Evolutionary conservation across 441 rosid species (phyloP).

Genomic region (Euphorbia corollata): DNA sequence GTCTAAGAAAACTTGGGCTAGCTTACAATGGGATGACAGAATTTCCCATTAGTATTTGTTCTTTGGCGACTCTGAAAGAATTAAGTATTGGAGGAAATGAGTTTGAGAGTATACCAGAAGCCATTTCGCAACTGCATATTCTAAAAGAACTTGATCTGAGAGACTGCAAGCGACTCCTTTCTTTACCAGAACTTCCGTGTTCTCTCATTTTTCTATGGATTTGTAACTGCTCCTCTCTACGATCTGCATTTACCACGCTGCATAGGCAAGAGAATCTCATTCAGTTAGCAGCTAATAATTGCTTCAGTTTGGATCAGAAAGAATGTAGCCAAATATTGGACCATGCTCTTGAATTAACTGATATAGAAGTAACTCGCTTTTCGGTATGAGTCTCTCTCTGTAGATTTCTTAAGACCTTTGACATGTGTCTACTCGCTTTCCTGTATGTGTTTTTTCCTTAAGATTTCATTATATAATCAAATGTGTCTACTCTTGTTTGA

Average conservation of each 20-base stretch:
- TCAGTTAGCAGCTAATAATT: background rate
- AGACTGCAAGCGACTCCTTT: background rate
- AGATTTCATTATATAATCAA: background rate
- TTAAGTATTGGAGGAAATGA: background rate
- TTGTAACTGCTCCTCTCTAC: background rate
- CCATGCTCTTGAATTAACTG: background rate
- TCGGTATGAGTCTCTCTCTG: background rate
- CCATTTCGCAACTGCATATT: background rate
- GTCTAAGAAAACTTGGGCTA: background rate
- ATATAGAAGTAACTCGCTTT: background rate
- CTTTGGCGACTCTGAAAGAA: background rate
- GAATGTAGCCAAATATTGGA: background rate
- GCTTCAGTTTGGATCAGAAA: background rate
- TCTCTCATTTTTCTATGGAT: background rate
- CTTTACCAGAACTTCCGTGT: slow-evolving; percentile 7
- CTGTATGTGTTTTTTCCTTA: background rate
- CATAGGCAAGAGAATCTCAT: background rate
- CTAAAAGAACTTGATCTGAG: background rate
- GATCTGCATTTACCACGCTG: background rate
- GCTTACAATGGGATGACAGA: background rate
- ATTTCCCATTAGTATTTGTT: background rate
- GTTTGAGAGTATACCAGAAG: slow-evolving; percentile 6
- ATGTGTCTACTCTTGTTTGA: background rate
- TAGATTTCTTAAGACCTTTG: too few species aligned
- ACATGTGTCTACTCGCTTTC: background rate